Conservation (phyloP, 306 rosid species). For the Luffa acutangula region DNA sequence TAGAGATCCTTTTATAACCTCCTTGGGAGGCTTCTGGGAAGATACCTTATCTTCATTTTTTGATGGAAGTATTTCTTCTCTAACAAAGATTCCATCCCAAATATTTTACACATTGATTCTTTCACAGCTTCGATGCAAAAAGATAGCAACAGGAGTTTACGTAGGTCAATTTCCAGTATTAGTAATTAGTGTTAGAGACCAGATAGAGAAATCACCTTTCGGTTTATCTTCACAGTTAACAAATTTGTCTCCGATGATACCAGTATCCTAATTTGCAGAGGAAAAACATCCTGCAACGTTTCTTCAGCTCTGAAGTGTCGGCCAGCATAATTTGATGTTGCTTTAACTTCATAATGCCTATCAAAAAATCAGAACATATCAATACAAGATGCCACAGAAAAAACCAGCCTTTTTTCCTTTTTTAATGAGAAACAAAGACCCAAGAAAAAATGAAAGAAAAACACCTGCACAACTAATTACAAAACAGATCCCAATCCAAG, state of each 20-base stretch:
- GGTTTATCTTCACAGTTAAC: slow-evolving; percentile 54
- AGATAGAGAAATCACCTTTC: slow-evolving; percentile 38
- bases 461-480: too few relatives aligned
- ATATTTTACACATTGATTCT: not conserved
- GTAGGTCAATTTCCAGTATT: not conserved
- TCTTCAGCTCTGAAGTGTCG: slow-evolving; percentile 30
- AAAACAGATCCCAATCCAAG: too few relatives aligned
- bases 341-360: slow-evolving; percentile 47
- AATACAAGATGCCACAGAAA: not conserved
- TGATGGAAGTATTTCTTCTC: not conserved
- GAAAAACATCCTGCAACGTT: slow-evolving; percentile 38
- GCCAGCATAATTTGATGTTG: slow-evolving; percentile 32
- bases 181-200: not conserved
- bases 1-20: not conserved
- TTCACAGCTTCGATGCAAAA: not conserved
- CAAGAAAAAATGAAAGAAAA: too few relatives aligned
- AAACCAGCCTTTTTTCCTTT: not conserved
- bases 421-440: too few relatives aligned
- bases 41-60: not conserved
- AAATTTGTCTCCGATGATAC: slow-evolving; percentile 61
- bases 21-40: not conserved
- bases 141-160: not conserved
- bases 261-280: slow-evolving; percentile 60
- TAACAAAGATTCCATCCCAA: not conserved
- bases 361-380: slow-evolving; percentile 22